Conservation (phyloP, 805 yeast species). For the Starmerella asiatica region DNA sequence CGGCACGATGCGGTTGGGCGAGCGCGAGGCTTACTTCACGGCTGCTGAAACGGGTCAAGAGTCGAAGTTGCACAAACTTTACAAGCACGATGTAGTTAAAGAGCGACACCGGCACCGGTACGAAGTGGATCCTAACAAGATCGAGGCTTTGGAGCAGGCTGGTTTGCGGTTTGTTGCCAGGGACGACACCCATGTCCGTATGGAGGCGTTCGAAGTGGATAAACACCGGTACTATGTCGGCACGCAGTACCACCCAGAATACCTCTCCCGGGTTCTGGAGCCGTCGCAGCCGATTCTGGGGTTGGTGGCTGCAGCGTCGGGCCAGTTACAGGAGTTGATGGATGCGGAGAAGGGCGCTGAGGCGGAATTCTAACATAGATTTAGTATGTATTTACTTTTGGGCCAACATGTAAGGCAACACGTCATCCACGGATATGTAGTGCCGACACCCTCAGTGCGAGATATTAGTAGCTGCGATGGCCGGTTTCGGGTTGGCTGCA, state of each 20-base stretch:
- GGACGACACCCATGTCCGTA: constrained; percentile 79
- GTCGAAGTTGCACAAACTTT: constrained; percentile 59
- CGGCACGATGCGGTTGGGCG: constrained; percentile 97
- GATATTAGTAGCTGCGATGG: too few relatives aligned
- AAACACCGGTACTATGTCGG: constrained; percentile 87
- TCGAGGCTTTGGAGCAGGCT: constrained; percentile 51
- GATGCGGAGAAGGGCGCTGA: constrained; percentile 4
- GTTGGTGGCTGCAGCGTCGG: constrained; percentile 85
- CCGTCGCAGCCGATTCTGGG: constrained; percentile 97
- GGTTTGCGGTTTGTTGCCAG: constrained; percentile 88
- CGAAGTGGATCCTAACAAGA: constrained; percentile 82
- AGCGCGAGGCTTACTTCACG: constrained; percentile 77
- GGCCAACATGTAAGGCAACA: neutral
- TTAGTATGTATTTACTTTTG: too few relatives aligned
- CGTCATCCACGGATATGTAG: too few relatives aligned
- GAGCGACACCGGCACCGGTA: constrained; percentile 99
- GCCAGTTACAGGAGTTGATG: constrained; percentile 57
- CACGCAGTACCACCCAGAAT: constrained; percentile 97
- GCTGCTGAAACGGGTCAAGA: constrained; percentile 47
- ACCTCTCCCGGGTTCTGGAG: constrained; percentile 86
- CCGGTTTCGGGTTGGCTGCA: too few relatives aligned
- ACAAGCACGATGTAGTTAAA: constrained; percentile 54
- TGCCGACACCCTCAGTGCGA: too few relatives aligned
- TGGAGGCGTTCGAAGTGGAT: constrained; percentile 82
- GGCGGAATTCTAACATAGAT: constrained; percentile 15